Conservation (phyloP, 148 eudicot genomes). For the Polygonum maritimum region DNA sequence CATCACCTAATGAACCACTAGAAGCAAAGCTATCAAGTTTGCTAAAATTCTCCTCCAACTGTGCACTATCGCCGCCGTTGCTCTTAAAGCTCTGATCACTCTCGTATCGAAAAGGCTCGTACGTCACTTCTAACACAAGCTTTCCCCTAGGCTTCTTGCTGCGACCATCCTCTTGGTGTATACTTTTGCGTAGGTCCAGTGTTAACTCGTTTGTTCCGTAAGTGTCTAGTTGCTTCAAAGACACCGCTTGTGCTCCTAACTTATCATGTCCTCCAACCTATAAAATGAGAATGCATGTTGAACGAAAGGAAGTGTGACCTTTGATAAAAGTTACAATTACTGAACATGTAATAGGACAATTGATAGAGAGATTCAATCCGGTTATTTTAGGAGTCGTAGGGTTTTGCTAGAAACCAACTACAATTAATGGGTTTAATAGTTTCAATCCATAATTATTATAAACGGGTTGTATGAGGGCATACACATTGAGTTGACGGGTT, state of each 20-base stretch:
- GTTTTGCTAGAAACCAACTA: too few relatives aligned
- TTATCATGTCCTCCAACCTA: conserved; percentile 79
- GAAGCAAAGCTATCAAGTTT: conserved; percentile 14
- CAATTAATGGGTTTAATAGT: too few relatives aligned
- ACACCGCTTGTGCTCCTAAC: conserved; percentile 61
- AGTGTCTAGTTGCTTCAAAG: conserved; percentile 50
- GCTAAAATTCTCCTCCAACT: conserved; percentile 21
- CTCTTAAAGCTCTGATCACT: conserved; percentile 30
- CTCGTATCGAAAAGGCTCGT: conserved; percentile 59
- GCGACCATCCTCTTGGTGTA: conserved; percentile 28
- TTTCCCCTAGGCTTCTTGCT: conserved; percentile 61
- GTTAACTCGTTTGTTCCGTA: conserved; percentile 42
- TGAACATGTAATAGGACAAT: too few relatives aligned
- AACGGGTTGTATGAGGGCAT: too few relatives aligned
- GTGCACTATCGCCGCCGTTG: neutral
- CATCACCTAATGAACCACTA: conserved; percentile 34
- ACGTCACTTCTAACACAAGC: conserved; percentile 52
- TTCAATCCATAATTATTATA: too few relatives aligned
- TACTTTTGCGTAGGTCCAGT: conserved; percentile 60
- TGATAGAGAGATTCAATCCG: too few relatives aligned
- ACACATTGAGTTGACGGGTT: too few relatives aligned
- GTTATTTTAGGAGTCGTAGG: too few relatives aligned
- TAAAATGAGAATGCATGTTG: neutral
- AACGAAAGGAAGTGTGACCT: too few relatives aligned
- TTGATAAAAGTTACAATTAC: too few relatives aligned